Base-by-base conservation (phyloP, 1,139 yeast genomes). In the Yamadazyma trypodendri region DNA sequence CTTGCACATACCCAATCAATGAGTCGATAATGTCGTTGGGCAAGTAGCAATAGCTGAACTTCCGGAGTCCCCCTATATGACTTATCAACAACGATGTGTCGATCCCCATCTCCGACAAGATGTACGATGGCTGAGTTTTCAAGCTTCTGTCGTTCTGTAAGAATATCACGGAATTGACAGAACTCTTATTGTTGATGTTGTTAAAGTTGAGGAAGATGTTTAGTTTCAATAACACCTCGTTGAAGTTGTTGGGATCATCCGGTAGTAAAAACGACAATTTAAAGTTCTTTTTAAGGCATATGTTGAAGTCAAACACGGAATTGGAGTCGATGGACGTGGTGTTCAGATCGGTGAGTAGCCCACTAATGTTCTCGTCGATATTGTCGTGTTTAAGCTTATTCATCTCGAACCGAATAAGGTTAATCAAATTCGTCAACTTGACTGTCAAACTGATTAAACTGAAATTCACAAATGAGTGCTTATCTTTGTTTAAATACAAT, bases 371-470 rank as follows among this genome's bases (percentile, higher is more conserved):
- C 12, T 24, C 28, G 9, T 12, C 28, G 5, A 4, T 9, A 8
- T 18, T 18, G 7, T 18, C 21, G 21, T 30, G 22, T 10, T 24
- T 36, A 8, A 38, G 15, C 24, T 40, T 40, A 13, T 42, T 50
- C 21, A 44, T 41, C 37, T 55, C 61, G 32, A 49, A 48, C 34
- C 54, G 54, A 15, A 57, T 47, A 13, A 50, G 25, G 35, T 50
- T 52, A 24, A 55, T 55, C 11, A 65, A 51, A 21, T 56, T 56
- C 5, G 53, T 48, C 11, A 48, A 35, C 24, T 38, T 42, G n/a
- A 42, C 31, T 14, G 90, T 79, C 36, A 82, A 70, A 10, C 79
- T 75, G 20, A 84, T 75, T 36, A 88, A 65, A 54, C 84, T 87
- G 21, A 81, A 65, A 46, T 77, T 75, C 28, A 80, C 72, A 51